Evolutionary conservation across 2,329 filamentous ascomycete genomes (phyloP).

Genomic region (Biscogniauxia sp.): DNA sequence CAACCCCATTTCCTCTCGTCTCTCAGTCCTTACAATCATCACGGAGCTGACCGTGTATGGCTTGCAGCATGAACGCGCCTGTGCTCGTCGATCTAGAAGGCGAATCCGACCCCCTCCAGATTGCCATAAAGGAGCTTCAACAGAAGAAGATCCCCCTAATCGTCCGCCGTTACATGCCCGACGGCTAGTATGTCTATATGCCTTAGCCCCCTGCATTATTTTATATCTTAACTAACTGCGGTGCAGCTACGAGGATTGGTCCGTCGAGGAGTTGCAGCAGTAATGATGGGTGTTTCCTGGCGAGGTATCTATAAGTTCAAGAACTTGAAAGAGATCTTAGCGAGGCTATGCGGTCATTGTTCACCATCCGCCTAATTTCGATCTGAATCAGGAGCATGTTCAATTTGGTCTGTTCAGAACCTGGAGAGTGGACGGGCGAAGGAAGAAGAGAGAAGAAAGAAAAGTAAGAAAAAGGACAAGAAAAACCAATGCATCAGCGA

Average conservation of each 20-base stretch:
- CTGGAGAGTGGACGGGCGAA: neutral
- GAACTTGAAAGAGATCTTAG: neutral
- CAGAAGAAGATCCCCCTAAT: conserved; percentile 99
- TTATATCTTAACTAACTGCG: conserved; percentile 17
- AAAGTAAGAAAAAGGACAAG: conserved; percentile 13
- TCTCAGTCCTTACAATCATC: neutral
- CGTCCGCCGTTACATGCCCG: conserved; percentile 90
- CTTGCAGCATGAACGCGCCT: conserved; percentile 81
- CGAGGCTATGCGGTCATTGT: neutral
- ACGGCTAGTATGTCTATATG: conserved; percentile 74
- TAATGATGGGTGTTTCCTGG: conserved; percentile 26
- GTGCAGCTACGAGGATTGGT: conserved; percentile 96
- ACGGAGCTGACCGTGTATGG: conserved; percentile 21
- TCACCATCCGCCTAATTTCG: neutral
- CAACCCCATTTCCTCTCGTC: neutral
- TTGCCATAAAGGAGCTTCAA: conserved; percentile 93
- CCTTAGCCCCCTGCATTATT: conserved; percentile 6
- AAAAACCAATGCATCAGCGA: conserved; percentile 28
- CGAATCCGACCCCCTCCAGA: conserved; percentile 95
- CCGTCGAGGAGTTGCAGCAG: conserved; percentile 87
- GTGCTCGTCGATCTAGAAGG: conserved; percentile 95
- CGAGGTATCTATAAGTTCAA: neutral
- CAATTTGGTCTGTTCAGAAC: neutral
- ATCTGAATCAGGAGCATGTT: neutral
- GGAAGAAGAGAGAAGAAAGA: conserved; percentile 3